A percentile compares a stretch with the other conserved stretches of the same genome.
Evolutionary conservation across 2,329 filamentous ascomycete genomes (phyloP).

Genomic region (Pseudocercospora fuligena): DNA sequence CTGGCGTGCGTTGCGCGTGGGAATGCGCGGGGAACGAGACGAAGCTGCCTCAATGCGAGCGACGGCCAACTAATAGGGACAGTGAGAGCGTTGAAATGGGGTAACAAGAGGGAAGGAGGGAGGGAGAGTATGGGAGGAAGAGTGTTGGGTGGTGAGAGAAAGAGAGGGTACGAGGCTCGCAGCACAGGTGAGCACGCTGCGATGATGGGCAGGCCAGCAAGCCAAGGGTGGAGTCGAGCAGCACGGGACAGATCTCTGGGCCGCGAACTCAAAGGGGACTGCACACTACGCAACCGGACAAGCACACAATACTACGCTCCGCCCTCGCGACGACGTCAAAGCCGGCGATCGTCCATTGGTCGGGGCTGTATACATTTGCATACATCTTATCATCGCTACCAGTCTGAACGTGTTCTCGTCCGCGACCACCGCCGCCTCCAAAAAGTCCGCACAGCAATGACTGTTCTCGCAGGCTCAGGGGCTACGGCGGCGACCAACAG

Average conservation of each 20-base stretch:
- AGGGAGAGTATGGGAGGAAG: neutral
- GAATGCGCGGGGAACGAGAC: constrained; percentile 6
- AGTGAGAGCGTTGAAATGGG: constrained; percentile 9
- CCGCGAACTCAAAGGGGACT: constrained; percentile 9
- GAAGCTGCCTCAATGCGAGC: constrained; percentile 11
- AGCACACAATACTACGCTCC: neutral
- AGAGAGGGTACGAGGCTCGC: neutral
- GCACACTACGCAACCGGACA: neutral
- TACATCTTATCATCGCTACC: neutral
- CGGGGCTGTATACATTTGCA: neutral
- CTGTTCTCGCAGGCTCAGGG: neutral
- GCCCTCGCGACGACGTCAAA: neutral
- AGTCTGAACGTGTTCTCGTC: neutral
- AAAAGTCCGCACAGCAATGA: neutral
- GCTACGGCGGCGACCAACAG: constrained; percentile 3
- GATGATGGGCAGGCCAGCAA: neutral
- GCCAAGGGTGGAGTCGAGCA: constrained; percentile 3
- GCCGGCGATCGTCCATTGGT: neutral
- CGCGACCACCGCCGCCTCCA: neutral
- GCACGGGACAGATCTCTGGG: neutral
- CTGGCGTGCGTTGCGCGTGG: constrained; percentile 4
- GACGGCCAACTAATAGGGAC: constrained; percentile 10
- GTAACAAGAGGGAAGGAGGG: constrained; percentile 4
- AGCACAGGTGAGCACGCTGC: neutral
- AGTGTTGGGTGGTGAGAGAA: constrained; percentile 5